Conservation (phyloP, 2,329 filamentous ascomycete species). For the Phyllosticta citriasiana region DNA sequence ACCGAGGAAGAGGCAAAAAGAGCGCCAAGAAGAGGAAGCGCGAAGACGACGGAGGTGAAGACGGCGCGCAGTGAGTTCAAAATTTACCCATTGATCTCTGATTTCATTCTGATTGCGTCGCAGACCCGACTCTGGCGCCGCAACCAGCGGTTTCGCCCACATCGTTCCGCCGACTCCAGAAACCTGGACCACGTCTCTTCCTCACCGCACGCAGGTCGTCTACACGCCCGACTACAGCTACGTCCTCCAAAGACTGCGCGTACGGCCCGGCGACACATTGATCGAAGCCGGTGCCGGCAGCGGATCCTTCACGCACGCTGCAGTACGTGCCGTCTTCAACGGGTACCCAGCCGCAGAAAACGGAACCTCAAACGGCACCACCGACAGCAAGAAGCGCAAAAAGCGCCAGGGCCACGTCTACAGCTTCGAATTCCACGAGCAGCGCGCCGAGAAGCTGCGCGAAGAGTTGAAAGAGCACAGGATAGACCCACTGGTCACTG, state of each 20-base stretch:
- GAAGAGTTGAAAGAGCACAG: constrained; percentile 61
- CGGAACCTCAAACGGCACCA: constrained; percentile 8
- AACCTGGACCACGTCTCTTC: constrained; percentile 69
- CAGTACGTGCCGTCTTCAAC: constrained; percentile 64
- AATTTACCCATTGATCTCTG: neutral
- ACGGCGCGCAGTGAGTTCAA: constrained; percentile 18
- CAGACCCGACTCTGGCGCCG: constrained; percentile 37
- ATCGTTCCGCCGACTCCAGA: constrained; percentile 71
- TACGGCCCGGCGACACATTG: constrained; percentile 59
- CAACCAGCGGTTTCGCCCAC: constrained; percentile 61
- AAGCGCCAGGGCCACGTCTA: constrained; percentile 55
- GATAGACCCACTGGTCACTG: constrained; percentile 54
- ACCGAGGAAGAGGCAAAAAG: constrained; percentile 73
- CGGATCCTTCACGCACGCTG: constrained; percentile 75
- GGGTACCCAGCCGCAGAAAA: constrained; percentile 44
- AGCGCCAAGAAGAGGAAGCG: constrained; percentile 38
- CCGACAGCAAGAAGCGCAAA: constrained; percentile 23
- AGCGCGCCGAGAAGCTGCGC: constrained; percentile 58
- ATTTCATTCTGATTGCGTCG: neutral
- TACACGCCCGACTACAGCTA: constrained; percentile 85
- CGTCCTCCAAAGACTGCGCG: constrained; percentile 65
- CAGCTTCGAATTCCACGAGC: constrained; percentile 74
- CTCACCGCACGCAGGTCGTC: constrained; percentile 76
- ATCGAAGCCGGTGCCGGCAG: constrained; percentile 78
- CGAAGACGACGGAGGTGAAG: constrained; percentile 26